Evolutionary conservation across 1,284 basidiomycete species (phyloP).

Genomic region (Trametes sp.): DNA sequence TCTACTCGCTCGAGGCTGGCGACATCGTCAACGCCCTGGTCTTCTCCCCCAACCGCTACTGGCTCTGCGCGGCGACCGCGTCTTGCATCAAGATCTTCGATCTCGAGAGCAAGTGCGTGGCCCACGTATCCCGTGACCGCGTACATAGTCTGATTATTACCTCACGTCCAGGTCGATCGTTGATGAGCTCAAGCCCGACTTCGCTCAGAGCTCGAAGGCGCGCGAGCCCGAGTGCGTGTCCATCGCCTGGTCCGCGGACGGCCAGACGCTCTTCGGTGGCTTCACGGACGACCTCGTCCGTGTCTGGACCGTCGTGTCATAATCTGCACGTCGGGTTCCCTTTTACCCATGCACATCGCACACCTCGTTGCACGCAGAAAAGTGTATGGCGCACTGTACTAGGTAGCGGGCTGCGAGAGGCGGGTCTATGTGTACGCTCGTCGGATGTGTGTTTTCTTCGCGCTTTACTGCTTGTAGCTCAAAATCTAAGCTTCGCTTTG

Average conservation of each 20-base stretch:
- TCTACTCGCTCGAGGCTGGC: slow-evolving; percentile 99
- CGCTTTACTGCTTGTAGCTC: slow-evolving; percentile 37
- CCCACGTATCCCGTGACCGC: neutral
- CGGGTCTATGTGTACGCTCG: slow-evolving; percentile 31
- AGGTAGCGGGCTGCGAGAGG: slow-evolving; percentile 28
- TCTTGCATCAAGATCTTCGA: slow-evolving; percentile 99
- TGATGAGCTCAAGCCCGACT: slow-evolving; percentile 97
- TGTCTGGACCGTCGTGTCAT: slow-evolving; percentile 90
- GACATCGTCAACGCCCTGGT: slow-evolving; percentile 99
- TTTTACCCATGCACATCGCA: slow-evolving; percentile 22
- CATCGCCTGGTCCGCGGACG: slow-evolving; percentile 98
- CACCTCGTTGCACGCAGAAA: slow-evolving; percentile 27
- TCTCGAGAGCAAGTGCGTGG: slow-evolving; percentile 92
- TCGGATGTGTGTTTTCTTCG: slow-evolving; percentile 33
- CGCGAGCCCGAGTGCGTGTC: slow-evolving; percentile 96
- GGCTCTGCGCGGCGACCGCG: slow-evolving; percentile 98
- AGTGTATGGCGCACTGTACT: slow-evolving; percentile 33
- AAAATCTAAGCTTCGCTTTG: slow-evolving; percentile 38
- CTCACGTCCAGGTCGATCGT: slow-evolving; percentile 84
- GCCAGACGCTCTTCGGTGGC: slow-evolving; percentile 96
- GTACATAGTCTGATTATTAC: slow-evolving; percentile 7
- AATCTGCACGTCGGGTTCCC: slow-evolving; percentile 34
- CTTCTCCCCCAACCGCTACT: slow-evolving; percentile 99
- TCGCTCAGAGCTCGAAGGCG: slow-evolving; percentile 80
- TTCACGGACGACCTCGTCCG: slow-evolving; percentile 93